Evolutionary conservation across 768 basidiomycete genomes (phyloP), one percentile per base, ranked within the genome.

Genomic region (Pleurotus djamor): DNA sequence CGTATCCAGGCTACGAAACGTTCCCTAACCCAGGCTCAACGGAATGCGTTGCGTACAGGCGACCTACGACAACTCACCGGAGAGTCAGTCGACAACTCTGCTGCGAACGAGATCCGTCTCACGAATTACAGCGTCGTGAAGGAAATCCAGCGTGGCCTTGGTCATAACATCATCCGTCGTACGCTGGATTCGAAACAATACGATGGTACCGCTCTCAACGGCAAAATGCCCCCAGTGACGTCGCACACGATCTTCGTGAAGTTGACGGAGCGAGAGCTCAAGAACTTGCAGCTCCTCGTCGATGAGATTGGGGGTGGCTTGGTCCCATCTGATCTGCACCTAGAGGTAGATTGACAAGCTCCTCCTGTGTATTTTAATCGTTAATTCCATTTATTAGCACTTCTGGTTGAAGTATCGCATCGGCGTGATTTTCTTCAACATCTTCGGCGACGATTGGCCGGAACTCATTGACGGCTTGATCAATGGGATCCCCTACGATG

Each of bases 181-280:
- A 60, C 59, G 16, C 14, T 35, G 0, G 33, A 17, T 13, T 60
- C 59, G 5, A 45, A 43, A 14, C 33, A 57, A 17, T 56, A 28
- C 5, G 59, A 60, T 10, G 59, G 59, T 1, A 47, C 6, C 3
- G 10, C 16, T 1, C 55, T 60, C 56, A 60, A 60, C 45, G 2
- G 33, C 0, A 28, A 17, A 32, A 36, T 60, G 21, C 32, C 37
- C 0, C 59, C 59, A 0, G n/a, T 16, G 32, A 38, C 28, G 1
- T 13, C 34, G 12, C 54, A 47, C 37, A 21, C 4, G 2, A 17
- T 57, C 4, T 21, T 55, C 0, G 16, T 60, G 8, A 14, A 28
- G 21, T 54, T 60, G 0, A 43, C 16, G 4, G 59, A 56, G 0
- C n/a, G 44, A 1, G 59, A 60, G 41, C 34, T 57, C 37, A 47